Conservation (phyloP, 2,329 filamentous ascomycete species). For the Trichophaea hybrida region DNA sequence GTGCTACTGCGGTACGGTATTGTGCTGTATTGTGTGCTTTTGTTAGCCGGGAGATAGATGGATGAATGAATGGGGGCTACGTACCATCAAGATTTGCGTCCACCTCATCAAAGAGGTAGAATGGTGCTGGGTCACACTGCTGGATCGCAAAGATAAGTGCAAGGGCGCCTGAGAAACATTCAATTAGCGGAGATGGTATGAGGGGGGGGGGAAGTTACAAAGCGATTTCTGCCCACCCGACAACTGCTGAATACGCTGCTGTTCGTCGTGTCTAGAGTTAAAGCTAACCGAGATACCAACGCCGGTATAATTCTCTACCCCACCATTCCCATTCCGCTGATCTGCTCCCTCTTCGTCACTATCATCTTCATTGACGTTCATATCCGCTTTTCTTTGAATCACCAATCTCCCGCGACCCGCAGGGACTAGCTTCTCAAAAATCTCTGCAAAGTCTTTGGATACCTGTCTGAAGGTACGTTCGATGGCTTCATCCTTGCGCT, state of each 20-base stretch:
- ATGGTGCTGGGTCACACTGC: constrained; percentile 88
- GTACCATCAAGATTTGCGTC: constrained; percentile 75
- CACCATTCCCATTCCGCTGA: constrained; percentile 34
- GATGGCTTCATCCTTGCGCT: constrained; percentile 93
- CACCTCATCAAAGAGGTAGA: constrained; percentile 98
- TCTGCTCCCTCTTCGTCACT: constrained; percentile 49
- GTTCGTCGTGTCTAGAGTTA: constrained; percentile 96
- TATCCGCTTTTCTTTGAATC: constrained; percentile 80
- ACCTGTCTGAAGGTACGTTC: constrained; percentile 98
- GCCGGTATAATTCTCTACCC: constrained; percentile 86
- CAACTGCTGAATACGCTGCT: constrained; percentile 93
- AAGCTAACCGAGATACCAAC: constrained; percentile 96
- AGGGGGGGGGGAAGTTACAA: constrained; percentile 28
- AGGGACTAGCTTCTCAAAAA: constrained; percentile 90
- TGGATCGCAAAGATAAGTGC: constrained; percentile 98
- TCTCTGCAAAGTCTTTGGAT: constrained; percentile 76
- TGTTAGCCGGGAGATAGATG: constrained; percentile 2
- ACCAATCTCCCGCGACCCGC: constrained; percentile 81
- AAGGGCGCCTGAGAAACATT: constrained; percentile 46
- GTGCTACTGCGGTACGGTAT: constrained; percentile 88
- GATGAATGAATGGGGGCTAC: background rate
- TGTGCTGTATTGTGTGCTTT: constrained; percentile 46
- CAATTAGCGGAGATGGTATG: constrained; percentile 16
- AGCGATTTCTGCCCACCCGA: constrained; percentile 94
- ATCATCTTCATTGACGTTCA: constrained; percentile 49